Conservation (phyloP, 768 basidiomycete species). For the Podaxis sp. region DNA sequence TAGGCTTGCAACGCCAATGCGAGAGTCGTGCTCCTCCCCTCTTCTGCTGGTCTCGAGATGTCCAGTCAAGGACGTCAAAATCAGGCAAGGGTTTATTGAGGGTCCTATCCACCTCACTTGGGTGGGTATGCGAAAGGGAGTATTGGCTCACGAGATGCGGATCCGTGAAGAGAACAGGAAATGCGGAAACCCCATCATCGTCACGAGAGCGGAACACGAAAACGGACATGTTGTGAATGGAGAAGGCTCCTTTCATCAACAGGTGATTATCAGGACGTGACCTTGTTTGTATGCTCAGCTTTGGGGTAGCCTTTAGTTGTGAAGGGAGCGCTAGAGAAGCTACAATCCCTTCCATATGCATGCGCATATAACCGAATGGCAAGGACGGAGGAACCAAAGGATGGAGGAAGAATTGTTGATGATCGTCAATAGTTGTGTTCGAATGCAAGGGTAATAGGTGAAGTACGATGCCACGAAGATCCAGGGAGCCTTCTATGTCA, state of each 20-base stretch:
- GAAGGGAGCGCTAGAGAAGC: slow-evolving; percentile 28
- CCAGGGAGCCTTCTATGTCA: slow-evolving; percentile 13
- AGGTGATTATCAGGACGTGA: not conserved
- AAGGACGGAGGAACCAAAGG: slow-evolving; percentile 61
- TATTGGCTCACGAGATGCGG: slow-evolving; percentile 64
- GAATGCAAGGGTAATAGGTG: slow-evolving; percentile 44
- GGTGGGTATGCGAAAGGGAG: slow-evolving; percentile 41
- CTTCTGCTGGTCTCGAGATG: slow-evolving; percentile 33
- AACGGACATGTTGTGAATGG: slow-evolving; percentile 51
- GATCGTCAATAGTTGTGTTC: slow-evolving; percentile 15
- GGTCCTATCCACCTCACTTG: slow-evolving; percentile 23
- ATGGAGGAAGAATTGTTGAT: slow-evolving; percentile 48
- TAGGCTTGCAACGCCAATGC: slow-evolving; percentile 55
- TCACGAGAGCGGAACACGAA: slow-evolving; percentile 44
- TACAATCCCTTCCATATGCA: slow-evolving; percentile 45
- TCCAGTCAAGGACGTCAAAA: slow-evolving; percentile 68
- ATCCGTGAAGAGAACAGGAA: slow-evolving; percentile 77
- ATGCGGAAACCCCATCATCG: slow-evolving; percentile 33
- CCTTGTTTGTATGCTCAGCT: not conserved
- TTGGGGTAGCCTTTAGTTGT: not conserved
- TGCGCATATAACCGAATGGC: slow-evolving; percentile 50
- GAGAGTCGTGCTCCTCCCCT: slow-evolving; percentile 51
- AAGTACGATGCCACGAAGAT: slow-evolving; percentile 42
- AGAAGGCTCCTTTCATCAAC: slow-evolving; percentile 15
- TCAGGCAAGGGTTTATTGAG: slow-evolving; percentile 41